phyloP scores from a whole-genome alignment of 78 protist species.

The Protostelium mycophagum region DNA sequence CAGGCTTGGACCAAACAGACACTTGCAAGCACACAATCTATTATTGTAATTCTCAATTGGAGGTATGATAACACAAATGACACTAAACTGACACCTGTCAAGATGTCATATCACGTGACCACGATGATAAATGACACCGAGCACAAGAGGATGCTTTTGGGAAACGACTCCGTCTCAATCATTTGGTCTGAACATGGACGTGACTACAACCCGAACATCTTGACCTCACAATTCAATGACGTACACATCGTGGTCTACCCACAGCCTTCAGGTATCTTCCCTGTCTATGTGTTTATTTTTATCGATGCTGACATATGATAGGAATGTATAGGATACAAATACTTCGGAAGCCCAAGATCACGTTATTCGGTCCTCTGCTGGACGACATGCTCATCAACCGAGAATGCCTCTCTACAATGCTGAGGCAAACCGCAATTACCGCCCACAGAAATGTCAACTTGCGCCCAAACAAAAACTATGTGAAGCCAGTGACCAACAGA shows the following conservation, averaged over 20 bases:
- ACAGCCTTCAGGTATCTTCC: conserved; percentile 35
- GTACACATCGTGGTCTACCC: conserved; percentile 77
- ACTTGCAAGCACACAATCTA: too few relatives aligned
- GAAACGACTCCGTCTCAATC: conserved; percentile 78
- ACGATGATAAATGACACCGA: not conserved
- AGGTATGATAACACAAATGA: too few relatives aligned
- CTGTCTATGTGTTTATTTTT: too few relatives aligned
- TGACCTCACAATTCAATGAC: conserved; percentile 55
- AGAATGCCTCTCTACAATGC: conserved; percentile 49
- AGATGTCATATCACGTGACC: not conserved
- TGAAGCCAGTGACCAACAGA: not conserved
- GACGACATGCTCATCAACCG: conserved; percentile 41
- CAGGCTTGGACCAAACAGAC: too few relatives aligned
- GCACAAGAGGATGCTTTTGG: conserved; percentile 15
- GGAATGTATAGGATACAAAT: conserved; percentile 35
- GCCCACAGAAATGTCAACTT: conserved; percentile 19
- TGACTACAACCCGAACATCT: conserved; percentile 50
- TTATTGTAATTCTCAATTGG: not conserved
- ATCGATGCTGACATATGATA: too few relatives aligned
- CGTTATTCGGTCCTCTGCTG: conserved; percentile 67
- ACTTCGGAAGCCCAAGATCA: conserved; percentile 11
- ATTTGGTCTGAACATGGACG: conserved; percentile 63
- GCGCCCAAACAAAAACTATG: not conserved
- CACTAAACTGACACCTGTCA: too few relatives aligned
- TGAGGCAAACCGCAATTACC: conserved; percentile 71